phyloP scores from a whole-genome alignment of 1,284 basidiomycete species.

The Ceratobasidium theobromae region DNA sequence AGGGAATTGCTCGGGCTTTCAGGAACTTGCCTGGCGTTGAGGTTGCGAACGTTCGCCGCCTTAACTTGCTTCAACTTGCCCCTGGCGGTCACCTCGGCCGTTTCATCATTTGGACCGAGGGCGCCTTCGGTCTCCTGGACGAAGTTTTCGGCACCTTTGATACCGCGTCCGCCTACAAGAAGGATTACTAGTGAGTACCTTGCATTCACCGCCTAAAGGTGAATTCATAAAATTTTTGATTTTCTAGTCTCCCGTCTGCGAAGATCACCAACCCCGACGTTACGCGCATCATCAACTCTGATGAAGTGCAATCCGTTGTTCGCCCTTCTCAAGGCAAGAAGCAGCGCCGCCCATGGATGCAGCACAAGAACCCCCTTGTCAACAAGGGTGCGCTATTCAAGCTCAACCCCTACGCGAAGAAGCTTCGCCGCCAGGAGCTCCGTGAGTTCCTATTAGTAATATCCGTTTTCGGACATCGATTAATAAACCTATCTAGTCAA shows the following conservation, averaged over 20 bases:
- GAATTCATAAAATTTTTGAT: neutral
- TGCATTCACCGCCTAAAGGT: neutral
- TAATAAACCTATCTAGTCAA: constrained; percentile 44
- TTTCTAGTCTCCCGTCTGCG: constrained; percentile 76
- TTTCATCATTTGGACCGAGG: constrained; percentile 99
- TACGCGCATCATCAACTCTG: constrained; percentile 97
- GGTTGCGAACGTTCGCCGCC: constrained; percentile 88
- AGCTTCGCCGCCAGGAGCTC: constrained; percentile 83
- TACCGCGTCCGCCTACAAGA: constrained; percentile 83
- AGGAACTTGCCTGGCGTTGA: constrained; percentile 99
- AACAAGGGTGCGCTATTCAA: constrained; percentile 98
- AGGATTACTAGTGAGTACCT: constrained; percentile 77
- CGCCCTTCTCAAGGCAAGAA: constrained; percentile 79
- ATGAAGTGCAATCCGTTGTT: constrained; percentile 94
- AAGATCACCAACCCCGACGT: constrained; percentile 98
- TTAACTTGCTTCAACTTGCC: constrained; percentile 99
- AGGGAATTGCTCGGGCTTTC: constrained; percentile 98
- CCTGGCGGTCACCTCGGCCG: constrained; percentile 99
- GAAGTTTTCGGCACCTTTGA: constrained; percentile 94
- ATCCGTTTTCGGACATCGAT: constrained; percentile 5
- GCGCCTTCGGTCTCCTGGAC: constrained; percentile 90
- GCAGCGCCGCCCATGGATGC: constrained; percentile 94
- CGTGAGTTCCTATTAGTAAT: constrained; percentile 52
- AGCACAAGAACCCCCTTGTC: constrained; percentile 98
- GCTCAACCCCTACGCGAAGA: constrained; percentile 99